Base-by-base conservation (phyloP, 345 rosid genomes). In the Clausena lansium region DNA sequence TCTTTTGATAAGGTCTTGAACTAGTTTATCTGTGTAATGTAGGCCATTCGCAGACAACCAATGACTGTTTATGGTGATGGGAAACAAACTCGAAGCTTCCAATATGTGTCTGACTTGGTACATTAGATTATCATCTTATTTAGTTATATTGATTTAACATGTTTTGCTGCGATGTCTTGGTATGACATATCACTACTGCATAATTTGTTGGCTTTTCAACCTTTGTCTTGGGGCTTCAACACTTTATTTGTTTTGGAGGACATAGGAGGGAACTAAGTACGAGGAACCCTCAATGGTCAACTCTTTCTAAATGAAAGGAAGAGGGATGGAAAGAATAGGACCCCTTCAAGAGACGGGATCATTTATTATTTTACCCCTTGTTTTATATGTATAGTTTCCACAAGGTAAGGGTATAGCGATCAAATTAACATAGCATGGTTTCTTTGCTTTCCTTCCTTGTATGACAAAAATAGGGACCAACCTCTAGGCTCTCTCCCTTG, bases 31-130 rank as follows among this genome's bases (percentile, higher is more conserved):
- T 67, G 64, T 78, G 47, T 68, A 47, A 55, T 73, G 64, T 84
- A 92, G 96, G 85, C 90, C 71, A 90, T 92, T 77, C 91, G 98
- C 74, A 94, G 94, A 86, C 97, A 87, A 65, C 98, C 99, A 33
- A 81, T 95, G 92, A 90, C 99, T 67, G 97, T 95, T 57, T 95
- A 95, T 86, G 99, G 99, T 61, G 98, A 96, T 83, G 99, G 99
- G 82, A 94, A 96, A 83, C 99, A 96, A 85, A 96, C 99, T 27
- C 87, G 99, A 77, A 96, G 99, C 95, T 96, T 96, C 86, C 99
- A 96, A 74, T 96, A 88, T 84, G 99, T 96, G 76, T 89, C 98
- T 62, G 99, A 96, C 85, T 83, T 96, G 98, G 99, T 96, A 92
- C 45, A 80, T 17, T 27, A 13, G 22, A 71, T 68, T 10, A 22